Conservation (phyloP, 1,284 basidiomycete species). For the Fomitopsis betulina region DNA sequence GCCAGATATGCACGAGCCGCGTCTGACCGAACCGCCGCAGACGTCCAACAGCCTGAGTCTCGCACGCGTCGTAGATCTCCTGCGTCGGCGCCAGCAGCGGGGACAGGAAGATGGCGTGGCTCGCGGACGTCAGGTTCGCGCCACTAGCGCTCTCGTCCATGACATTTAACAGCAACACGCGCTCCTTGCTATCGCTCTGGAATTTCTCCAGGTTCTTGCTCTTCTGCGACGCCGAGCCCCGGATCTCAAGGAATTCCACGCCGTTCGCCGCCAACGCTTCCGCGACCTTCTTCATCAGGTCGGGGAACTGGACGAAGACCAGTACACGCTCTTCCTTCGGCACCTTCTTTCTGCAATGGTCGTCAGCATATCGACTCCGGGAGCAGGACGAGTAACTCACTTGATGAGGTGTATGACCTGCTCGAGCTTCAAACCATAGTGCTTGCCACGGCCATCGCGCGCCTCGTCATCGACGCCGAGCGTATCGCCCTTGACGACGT, state of each 20-base stretch:
- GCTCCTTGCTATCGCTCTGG: constrained; percentile 71
- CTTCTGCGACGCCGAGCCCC: constrained; percentile 72
- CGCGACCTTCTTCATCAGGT: constrained; percentile 86
- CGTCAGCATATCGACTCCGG: neutral
- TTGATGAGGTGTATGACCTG: constrained; percentile 80
- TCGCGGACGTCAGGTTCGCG: constrained; percentile 88
- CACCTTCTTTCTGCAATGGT: constrained; percentile 50
- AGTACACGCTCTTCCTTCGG: constrained; percentile 79
- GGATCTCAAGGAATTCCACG: constrained; percentile 79
- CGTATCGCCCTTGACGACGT: constrained; percentile 79
- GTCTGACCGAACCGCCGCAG: constrained; percentile 83
- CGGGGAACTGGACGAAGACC: constrained; percentile 92
- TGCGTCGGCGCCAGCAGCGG: constrained; percentile 77
- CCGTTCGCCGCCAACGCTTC: constrained; percentile 74
- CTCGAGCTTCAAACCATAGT: constrained; percentile 88
- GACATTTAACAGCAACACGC: constrained; percentile 85
- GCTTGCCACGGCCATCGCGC: constrained; percentile 68
- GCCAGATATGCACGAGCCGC: constrained; percentile 77
- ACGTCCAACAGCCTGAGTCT: constrained; percentile 89
- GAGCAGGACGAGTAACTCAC: constrained; percentile 35
- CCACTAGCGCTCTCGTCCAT: constrained; percentile 94
- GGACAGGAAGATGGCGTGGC: constrained; percentile 93
- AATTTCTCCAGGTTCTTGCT: constrained; percentile 82
- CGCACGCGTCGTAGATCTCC: constrained; percentile 82
- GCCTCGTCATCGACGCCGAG: constrained; percentile 81